Evolutionary conservation across 139 green algal species (phyloP).

Genomic region (Tetraselmis striata): DNA sequence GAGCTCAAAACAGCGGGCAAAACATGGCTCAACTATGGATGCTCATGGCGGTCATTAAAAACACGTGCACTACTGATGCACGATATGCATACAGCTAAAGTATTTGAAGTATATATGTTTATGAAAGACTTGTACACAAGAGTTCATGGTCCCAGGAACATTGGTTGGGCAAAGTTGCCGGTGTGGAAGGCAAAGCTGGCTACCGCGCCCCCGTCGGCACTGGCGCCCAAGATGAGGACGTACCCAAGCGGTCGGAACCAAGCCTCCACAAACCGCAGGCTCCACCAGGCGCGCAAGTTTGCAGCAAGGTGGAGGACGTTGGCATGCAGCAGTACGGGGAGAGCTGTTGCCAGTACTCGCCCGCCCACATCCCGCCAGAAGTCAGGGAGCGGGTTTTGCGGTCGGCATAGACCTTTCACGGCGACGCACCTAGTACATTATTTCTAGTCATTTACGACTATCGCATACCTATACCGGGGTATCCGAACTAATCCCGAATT

Average conservation of each 20-base stretch:
- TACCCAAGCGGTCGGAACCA: not conserved
- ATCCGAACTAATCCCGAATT: no score
- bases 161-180: not conserved
- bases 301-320: not conserved
- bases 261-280: not conserved
- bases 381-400: no score
- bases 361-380: not conserved
- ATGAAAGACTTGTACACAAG: no score
- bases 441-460: no score
- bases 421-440: no score
- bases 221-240: not conserved
- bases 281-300: not conserved
- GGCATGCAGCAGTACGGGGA: not conserved
- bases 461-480: no score
- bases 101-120: no score
- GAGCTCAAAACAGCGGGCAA: not conserved
- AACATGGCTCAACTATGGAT: no score
- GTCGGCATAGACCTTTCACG: no score
- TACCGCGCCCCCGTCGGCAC: not conserved
- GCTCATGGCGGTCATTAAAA: no score
- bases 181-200: not conserved
- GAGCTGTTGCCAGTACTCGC: not conserved
- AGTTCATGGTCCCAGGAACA: no score
- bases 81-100: not conserved
- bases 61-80: no score